Evolutionary conservation across 768 basidiomycete species (phyloP), one percentile per base, ranked within the genome.

Genomic region (Panaeolus papilionaceus): DNA sequence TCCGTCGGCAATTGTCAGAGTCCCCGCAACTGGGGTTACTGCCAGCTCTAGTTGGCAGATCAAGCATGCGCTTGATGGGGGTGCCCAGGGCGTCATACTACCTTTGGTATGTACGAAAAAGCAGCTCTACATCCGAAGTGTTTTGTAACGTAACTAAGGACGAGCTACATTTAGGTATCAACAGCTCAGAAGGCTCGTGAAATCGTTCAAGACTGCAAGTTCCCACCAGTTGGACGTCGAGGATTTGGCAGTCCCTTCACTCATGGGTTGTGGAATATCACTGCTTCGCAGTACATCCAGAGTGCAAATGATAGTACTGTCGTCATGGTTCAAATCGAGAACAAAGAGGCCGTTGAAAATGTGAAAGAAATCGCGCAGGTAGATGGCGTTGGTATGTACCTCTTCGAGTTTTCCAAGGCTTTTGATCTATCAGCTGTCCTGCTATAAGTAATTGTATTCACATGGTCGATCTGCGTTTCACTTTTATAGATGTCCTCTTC

Each of bases 291-390:
- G 64, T 92, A 90, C 70, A 74, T 90, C 38, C 71, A 76, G 4
- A 74, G 76, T 2, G 91, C 90, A 1, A 89, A 91, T 70, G 82
- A 87, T 0, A 79, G 80, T 10, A 74, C 89, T 39, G 69, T 88
- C 37, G 81, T 89, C 16, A 85, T 89, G 78, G 80, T 91, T 0
- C 91, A 92, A 76, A 91, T 92, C 64, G 90, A 92, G 76, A 91
- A 82, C 2, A 77, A 73, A 61, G 86, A 89, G 61, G 90, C 82
- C 0, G 82, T 91, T 3, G 72, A 85, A 62, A 91, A 91, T 65
- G 79, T 88, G 4, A 80, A 86, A 18, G 84, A 83, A 64, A 92
- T 92, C 64, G 86, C 85, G 18, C 76, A 79, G 2, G 87, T 91
- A 1, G 86, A 87, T 26, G 90, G 90, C 1, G 81, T 92, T 20